These are phyloP conservation scores for Nemania sp. DNA, from an alignment of 2,329 filamentous ascomycete genomes.

Conservation along the genomic window DNA sequence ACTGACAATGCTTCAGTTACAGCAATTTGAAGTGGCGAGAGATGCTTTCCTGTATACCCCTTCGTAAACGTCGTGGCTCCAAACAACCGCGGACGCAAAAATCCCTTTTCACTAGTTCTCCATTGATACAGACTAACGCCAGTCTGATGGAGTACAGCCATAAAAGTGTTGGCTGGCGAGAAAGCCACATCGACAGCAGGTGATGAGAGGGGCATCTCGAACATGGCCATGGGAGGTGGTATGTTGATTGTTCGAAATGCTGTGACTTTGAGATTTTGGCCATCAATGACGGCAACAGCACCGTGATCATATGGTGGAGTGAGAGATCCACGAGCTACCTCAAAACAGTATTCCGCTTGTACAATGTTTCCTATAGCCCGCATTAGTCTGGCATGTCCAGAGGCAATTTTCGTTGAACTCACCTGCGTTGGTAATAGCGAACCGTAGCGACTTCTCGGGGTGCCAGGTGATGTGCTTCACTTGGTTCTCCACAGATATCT, in stretches of 20 bases:
- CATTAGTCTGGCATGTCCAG: slow-evolving; percentile 23
- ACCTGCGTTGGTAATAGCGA: slow-evolving; percentile 61
- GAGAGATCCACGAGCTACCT: slow-evolving; percentile 70
- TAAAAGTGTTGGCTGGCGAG: slow-evolving; percentile 62
- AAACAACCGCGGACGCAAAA: slow-evolving; percentile 49
- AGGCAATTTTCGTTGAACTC: slow-evolving; percentile 32
- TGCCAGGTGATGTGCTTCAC: slow-evolving; percentile 70
- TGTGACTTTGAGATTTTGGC: slow-evolving; percentile 77
- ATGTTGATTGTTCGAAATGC: slow-evolving; percentile 83
- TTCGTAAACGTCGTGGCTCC: slow-evolving; percentile 47
- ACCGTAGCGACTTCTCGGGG: slow-evolving; percentile 76
- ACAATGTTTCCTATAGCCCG: slow-evolving; percentile 51
- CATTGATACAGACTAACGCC: slow-evolving; percentile 73
- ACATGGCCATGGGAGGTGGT: slow-evolving; percentile 89
- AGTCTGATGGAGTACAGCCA: slow-evolving; percentile 73
- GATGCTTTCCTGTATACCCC: slow-evolving; percentile 30
- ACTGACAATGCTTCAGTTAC: slow-evolving; percentile 38
- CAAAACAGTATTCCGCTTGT: slow-evolving; percentile 69
- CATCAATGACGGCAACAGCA: slow-evolving; percentile 82
- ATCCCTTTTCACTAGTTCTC: slow-evolving; percentile 62
- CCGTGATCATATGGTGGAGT: slow-evolving; percentile 76
- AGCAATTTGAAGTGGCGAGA: slow-evolving; percentile 39
- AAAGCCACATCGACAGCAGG: slow-evolving; percentile 77
- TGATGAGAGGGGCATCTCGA: slow-evolving; percentile 66
- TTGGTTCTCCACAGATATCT: slow-evolving; percentile 58